Conservation (phyloP, 768 basidiomycete genomes). For the Lentinula guzmanii region DNA sequence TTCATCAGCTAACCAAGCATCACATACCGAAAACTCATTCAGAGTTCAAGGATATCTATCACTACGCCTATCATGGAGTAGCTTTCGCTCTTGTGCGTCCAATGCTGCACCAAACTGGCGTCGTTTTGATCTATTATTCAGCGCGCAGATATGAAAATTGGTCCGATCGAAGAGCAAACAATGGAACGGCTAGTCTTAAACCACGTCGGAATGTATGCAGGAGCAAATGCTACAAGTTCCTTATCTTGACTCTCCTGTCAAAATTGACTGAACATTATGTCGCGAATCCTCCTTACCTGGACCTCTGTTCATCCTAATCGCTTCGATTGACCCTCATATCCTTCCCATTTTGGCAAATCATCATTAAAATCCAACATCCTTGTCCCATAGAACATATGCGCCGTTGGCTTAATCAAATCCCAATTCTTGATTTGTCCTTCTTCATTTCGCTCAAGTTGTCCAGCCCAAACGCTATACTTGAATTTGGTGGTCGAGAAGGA, state of each 20-base stretch:
- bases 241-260: not conserved
- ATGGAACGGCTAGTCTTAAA: not conserved
- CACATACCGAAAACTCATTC: slow-evolving; percentile 36
- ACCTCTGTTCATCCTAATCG: not conserved
- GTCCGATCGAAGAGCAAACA: not conserved
- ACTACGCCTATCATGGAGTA: slow-evolving; percentile 40
- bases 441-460: slow-evolving; percentile 46
- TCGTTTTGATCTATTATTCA: slow-evolving; percentile 11
- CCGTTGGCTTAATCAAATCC: slow-evolving; percentile 55
- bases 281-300: not conserved
- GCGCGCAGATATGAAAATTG: slow-evolving; percentile 35
- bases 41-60: slow-evolving; percentile 47
- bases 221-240: not conserved
- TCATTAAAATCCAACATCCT: slow-evolving; percentile 35
- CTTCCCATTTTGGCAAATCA: slow-evolving; percentile 36
- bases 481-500: slow-evolving; percentile 44
- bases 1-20: slow-evolving; percentile 36
- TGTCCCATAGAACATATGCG: slow-evolving; percentile 31
- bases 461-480: slow-evolving; percentile 55
- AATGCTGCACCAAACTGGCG: not conserved
- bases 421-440: slow-evolving; percentile 44
- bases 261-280: not conserved
- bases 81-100: slow-evolving; percentile 43
- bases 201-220: slow-evolving; percentile 2
- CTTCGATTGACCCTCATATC: slow-evolving; percentile 19